Evolutionary conservation across 345 rosid genomes (phyloP).

Genomic region (Dipteronia sinensis): DNA sequence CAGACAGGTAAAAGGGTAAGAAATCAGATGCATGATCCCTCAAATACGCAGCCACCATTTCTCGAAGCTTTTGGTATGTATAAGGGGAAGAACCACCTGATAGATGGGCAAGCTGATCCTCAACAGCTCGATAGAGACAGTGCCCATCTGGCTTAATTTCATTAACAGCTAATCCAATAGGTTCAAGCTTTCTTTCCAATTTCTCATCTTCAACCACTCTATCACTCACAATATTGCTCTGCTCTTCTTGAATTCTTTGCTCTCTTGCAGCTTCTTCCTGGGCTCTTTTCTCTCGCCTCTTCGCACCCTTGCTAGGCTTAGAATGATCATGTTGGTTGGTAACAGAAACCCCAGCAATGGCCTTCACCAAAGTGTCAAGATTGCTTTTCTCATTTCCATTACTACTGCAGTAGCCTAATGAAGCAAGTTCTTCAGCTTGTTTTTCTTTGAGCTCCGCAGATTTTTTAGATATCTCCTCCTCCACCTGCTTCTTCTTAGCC

Average conservation of each 20-base stretch:
- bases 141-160: constrained; percentile 94
- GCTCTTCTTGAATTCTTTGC: constrained; percentile 89
- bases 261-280: constrained; percentile 92
- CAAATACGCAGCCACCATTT: constrained; percentile 86
- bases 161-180: constrained; percentile 59
- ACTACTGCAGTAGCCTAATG: constrained; percentile 56
- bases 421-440: constrained; percentile 77
- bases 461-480: constrained; percentile 74
- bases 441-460: constrained; percentile 71
- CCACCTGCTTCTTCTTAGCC: constrained; percentile 94
- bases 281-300: constrained; percentile 80
- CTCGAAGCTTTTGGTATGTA: constrained; percentile 64
- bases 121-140: constrained; percentile 93
- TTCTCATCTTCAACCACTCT: constrained; percentile 63
- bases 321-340: constrained; percentile 56
- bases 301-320: constrained; percentile 74
- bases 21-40: constrained; percentile 59
- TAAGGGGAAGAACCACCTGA: constrained; percentile 71
- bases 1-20: constrained; percentile 62
- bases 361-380: constrained; percentile 78
- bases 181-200: constrained; percentile 59
- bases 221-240: constrained; percentile 72
- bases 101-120: constrained; percentile 66
- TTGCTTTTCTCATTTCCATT: constrained; percentile 57
- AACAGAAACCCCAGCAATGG: constrained; percentile 81